Evolutionary conservation across 208 protist species (phyloP), one percentile per base, ranked within the genome.

Genomic region (Phytomonas sp.): DNA sequence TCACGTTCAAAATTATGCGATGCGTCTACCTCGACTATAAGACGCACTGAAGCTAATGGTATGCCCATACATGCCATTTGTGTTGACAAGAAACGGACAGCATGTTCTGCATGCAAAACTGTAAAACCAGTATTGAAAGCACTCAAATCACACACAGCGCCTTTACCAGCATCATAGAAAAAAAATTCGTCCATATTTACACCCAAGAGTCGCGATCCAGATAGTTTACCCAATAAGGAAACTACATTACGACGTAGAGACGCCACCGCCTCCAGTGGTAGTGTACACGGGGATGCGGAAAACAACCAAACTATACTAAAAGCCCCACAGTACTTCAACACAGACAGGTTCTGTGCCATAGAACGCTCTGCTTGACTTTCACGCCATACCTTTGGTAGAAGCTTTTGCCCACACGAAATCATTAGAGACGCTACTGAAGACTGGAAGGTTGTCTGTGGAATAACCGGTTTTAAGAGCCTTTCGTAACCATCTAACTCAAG

Each of bases 231-330:
- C 6, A 26, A 11, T 26, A 56, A 56, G 45, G 45, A 56, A 56
- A 56, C 45, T 26, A 56, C 23, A 26, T 26, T 26, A 56, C 19
- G 16, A 56, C 1, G 5, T 56, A 56, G 45, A 26, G 19, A 56
- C 19, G 45, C 45, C 5, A 56, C 45, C 19, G 45, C 45, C 7
- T 56, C 45, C 5, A 19, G 2, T 56, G 45, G 23, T 11, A 26
- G 45, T 8, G 45, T 56, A 19, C 2, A 56, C 19, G 19, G 45
- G 16, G 26, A 56, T 26, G 45, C 10, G 26, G 8, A 56, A 56
- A 56, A 56, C 26, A 56, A 56, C 45, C 45, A 56, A 56, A 56
- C 19, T 56, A 56, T 56, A 56, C 45, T 56, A 56, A 56, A 56
- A 56, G 8, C 19, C 19, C 45, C 45, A 56, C 45, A 56, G 23